Evolutionary conservation across 805 yeast species (phyloP).

Genomic region (Candida ficus): DNA sequence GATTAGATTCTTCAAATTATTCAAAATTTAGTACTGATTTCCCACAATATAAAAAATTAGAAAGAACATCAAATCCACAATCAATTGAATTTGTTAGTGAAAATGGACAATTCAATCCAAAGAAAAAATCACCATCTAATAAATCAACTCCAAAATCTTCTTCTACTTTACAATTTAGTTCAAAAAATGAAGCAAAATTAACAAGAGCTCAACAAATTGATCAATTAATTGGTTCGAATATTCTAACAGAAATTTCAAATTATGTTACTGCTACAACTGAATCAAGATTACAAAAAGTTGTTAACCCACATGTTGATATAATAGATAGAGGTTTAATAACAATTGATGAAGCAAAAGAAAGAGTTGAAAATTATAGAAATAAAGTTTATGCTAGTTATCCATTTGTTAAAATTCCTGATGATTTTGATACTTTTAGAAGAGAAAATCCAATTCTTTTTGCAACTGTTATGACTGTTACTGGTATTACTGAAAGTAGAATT

Average conservation of each 20-base stretch:
- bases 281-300: conserved; percentile 19
- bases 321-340: conserved; percentile 54
- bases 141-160: neutral
- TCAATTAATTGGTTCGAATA: conserved; percentile 35
- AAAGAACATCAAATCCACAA: too few relatives aligned
- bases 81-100: conserved; percentile 8
- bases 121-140: neutral
- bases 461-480: conserved; percentile 58
- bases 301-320: conserved; percentile 35
- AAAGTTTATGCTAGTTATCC: conserved; percentile 47
- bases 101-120: conserved; percentile 3
- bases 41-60: too few relatives aligned
- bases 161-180: neutral
- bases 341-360: conserved; percentile 48
- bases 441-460: conserved; percentile 59
- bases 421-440: conserved; percentile 40
- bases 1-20: conserved; percentile 4
- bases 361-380: conserved; percentile 47
- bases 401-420: conserved; percentile 47
- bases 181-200: neutral
- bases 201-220: conserved; percentile 32
- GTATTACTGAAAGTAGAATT: too few relatives aligned
- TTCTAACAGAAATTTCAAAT: conserved; percentile 40
- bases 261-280: conserved; percentile 43
- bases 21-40: neutral